Evolutionary conservation across 1,284 basidiomycete genomes (phyloP).

Genomic region (Hemileia vastatrix): DNA sequence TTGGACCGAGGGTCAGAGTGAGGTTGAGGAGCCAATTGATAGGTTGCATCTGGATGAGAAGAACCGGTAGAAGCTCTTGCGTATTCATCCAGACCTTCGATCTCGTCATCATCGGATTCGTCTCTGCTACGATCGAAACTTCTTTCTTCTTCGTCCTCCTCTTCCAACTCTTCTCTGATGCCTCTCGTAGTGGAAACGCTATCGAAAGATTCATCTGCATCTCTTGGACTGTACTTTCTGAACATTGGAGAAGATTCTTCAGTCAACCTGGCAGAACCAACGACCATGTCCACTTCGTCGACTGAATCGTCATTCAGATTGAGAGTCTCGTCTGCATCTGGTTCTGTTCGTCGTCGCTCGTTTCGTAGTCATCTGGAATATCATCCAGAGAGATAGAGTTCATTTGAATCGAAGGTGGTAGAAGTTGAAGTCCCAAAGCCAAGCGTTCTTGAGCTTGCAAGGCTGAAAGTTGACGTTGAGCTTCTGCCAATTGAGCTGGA

Average conservation of each 20-base stretch:
- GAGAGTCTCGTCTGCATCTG: conserved; percentile 26
- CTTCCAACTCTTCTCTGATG: conserved; percentile 10
- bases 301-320: conserved; percentile 36
- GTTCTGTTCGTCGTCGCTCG: conserved; percentile 24
- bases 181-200: conserved; percentile 6
- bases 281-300: conserved; percentile 36
- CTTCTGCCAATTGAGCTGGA: background rate
- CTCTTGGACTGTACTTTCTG: background rate
- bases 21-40: background rate
- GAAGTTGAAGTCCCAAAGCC: background rate
- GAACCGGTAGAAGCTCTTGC: background rate
- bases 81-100: conserved; percentile 16
- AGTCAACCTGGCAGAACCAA: conserved; percentile 31
- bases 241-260: conserved; percentile 10
- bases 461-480: background rate
- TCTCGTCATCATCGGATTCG: conserved; percentile 11
- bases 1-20: background rate
- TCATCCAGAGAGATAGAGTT: conserved; percentile 34
- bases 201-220: conserved; percentile 7
- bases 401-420: conserved; percentile 7
- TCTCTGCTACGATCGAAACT: conserved; percentile 14
- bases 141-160: background rate
- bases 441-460: background rate
- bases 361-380: conserved; percentile 30
- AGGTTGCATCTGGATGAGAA: background rate